Percentiles rank a stretch among this genome's conserved stretches.
Evolutionary conservation across 768 basidiomycete species (phyloP).

Genomic region (Tricholoma hemisulphureum): DNA sequence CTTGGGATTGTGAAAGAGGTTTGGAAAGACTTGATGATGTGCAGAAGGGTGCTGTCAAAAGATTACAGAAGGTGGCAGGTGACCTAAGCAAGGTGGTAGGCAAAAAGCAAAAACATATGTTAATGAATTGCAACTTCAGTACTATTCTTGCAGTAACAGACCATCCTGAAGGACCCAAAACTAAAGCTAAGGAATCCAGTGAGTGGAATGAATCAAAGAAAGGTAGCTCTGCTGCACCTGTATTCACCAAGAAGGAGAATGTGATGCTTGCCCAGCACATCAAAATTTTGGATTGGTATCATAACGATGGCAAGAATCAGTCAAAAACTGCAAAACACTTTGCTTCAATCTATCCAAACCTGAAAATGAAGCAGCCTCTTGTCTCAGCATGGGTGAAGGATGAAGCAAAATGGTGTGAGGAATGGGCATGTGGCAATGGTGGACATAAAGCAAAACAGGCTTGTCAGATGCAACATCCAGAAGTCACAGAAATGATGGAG

Average conservation of each 20-base stretch:
- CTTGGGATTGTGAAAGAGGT: slow-evolving; percentile 71
- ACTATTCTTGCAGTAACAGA: background rate
- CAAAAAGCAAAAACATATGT: slow-evolving; percentile 1
- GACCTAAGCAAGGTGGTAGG: slow-evolving; percentile 6
- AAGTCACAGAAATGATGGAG: no score
- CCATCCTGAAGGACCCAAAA: background rate
- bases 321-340: slow-evolving; percentile 25
- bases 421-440: no score
- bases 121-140: background rate
- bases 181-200: background rate
- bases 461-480: no score
- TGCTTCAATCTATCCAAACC: slow-evolving; percentile 22
- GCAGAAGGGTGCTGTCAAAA: slow-evolving; percentile 22
- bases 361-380: slow-evolving; percentile 29
- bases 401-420: no score
- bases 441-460: no score
- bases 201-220: background rate
- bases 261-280: background rate
- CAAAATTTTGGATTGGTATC: slow-evolving; percentile 20
- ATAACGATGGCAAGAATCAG: no score
- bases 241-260: slow-evolving; percentile 6
- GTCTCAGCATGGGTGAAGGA: no score
- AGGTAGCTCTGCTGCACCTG: background rate
- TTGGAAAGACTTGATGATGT: slow-evolving; percentile 68
- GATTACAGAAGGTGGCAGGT: slow-evolving; percentile 8